These are phyloP conservation scores for Lactifluus volemus DNA, from an alignment of 768 basidiomycete species.

Conservation along the genomic window DNA sequence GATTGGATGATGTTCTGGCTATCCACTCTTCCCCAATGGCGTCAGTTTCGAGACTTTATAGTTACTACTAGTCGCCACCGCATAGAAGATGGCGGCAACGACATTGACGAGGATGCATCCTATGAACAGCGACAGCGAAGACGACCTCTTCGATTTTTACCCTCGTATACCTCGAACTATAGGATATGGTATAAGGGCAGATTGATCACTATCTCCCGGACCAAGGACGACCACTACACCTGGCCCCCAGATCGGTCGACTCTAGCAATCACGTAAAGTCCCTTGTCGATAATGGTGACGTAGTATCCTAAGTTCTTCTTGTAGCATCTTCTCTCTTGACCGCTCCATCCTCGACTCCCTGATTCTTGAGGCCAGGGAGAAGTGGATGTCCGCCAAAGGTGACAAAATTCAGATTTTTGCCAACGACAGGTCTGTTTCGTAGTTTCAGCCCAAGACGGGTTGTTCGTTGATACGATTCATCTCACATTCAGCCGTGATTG, in stretches of 20 bases:
- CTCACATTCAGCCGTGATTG: constrained; percentile 30
- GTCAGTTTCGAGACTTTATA: constrained; percentile 40
- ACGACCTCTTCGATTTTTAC: constrained; percentile 34
- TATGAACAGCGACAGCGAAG: constrained; percentile 7
- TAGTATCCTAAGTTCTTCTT: not conserved
- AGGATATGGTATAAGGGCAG: constrained; percentile 40
- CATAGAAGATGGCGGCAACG: constrained; percentile 27
- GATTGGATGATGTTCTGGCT: constrained; percentile 71
- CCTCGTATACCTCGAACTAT: constrained; percentile 32
- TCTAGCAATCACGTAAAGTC: constrained; percentile 35
- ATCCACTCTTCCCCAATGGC: constrained; percentile 54
- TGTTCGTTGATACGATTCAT: not conserved
- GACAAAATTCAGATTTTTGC: constrained; percentile 34
- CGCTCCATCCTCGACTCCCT: constrained; percentile 17
- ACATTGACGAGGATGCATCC: constrained; percentile 13
- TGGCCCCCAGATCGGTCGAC: constrained; percentile 33
- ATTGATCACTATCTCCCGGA: constrained; percentile 28
- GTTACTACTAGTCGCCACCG: constrained; percentile 36
- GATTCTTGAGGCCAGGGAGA: constrained; percentile 13
- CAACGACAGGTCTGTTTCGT: constrained; percentile 31
- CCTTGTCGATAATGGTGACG: not conserved
- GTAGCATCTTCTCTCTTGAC: constrained; percentile 11
- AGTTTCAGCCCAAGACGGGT: not conserved
- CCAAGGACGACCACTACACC: constrained; percentile 25
- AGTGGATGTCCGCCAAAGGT: constrained; percentile 2